Conservation (phyloP, 192 early-diverging fungal species). For the Dissophora ornata region DNA sequence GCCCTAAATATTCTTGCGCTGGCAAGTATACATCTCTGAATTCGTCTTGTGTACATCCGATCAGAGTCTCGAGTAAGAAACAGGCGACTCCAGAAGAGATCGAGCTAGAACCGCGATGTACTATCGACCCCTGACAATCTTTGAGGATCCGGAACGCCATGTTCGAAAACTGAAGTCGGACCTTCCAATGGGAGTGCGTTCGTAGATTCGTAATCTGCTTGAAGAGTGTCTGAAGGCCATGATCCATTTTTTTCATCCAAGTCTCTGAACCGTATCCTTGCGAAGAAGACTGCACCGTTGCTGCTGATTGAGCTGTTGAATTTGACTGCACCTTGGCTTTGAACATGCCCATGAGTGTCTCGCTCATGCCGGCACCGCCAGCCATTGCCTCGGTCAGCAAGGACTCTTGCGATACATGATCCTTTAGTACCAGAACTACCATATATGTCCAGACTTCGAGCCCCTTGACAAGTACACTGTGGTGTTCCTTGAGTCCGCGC, state of each 20-base stretch:
- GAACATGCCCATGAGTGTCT: conserved; percentile 31
- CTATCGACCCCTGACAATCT: conserved; percentile 20
- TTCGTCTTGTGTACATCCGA: conserved; percentile 39
- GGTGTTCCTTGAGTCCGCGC: conserved; percentile 44
- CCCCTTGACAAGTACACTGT: conserved; percentile 7
- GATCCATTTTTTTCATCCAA: conserved; percentile 19
- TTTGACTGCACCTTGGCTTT: conserved; percentile 5
- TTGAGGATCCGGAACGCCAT: conserved; percentile 29
- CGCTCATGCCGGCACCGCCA: background rate
- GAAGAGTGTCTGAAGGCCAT: conserved; percentile 29
- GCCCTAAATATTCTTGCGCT: background rate
- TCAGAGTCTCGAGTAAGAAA: conserved; percentile 43
- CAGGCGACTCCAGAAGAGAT: conserved; percentile 4
- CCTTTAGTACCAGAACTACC: conserved; percentile 16
- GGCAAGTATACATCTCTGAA: conserved; percentile 20
- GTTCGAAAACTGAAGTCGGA: conserved; percentile 21
- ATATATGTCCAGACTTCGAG: conserved; percentile 37
- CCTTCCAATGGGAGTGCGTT: conserved; percentile 36
- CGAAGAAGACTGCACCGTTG: background rate
- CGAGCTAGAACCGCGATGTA: background rate
- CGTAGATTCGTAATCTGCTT: conserved; percentile 19
- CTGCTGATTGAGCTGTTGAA: too few species aligned
- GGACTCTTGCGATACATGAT: background rate
- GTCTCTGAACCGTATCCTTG: conserved; percentile 1
- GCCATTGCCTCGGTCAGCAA: background rate